Percentiles rank a stretch among this genome's conserved stretches.
phyloP scores from a whole-genome alignment of 1,139 yeast species.

The Lodderomyces jiufengensis region DNA sequence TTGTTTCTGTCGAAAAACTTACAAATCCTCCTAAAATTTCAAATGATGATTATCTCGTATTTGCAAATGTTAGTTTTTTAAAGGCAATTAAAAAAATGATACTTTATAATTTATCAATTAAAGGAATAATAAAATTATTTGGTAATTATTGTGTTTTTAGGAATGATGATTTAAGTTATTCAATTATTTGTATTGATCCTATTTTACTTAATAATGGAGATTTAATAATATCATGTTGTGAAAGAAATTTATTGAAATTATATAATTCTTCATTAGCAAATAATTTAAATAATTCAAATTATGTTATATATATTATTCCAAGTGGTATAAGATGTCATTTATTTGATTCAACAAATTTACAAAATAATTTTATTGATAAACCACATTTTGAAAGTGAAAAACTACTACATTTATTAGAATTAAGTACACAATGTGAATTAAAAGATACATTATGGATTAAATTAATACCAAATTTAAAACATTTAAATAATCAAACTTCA shows the following conservation, averaged over 20 bases:
- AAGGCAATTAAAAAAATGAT: slow-evolving; percentile 59
- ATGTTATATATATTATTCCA: slow-evolving; percentile 66
- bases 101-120: slow-evolving; percentile 41
- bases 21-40: slow-evolving; percentile 20
- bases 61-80: slow-evolving; percentile 52
- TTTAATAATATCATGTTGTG: slow-evolving; percentile 30
- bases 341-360: slow-evolving; percentile 25
- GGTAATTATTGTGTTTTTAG: slow-evolving; percentile 48
- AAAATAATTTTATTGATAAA: slow-evolving; percentile 12
- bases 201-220: slow-evolving; percentile 52
- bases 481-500: slow-evolving; percentile 66
- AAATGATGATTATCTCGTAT: slow-evolving; percentile 27
- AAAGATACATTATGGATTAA: slow-evolving; percentile 51
- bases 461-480: slow-evolving; percentile 62
- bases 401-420: slow-evolving; percentile 44
- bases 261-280: slow-evolving; percentile 24
- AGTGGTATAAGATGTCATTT: slow-evolving; percentile 71
- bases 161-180: slow-evolving; percentile 12
- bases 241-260: slow-evolving; percentile 26
- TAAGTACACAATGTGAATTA: slow-evolving; percentile 53
- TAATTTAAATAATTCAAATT: slow-evolving; percentile 18
- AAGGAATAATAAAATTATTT: slow-evolving; percentile 43
- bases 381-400: slow-evolving; percentile 35
- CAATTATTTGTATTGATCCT: slow-evolving; percentile 52
- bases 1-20: slow-evolving; percentile 24